phyloP scores from a whole-genome alignment of 768 basidiomycete species.

The Leucocoprinus birnbaumii region DNA sequence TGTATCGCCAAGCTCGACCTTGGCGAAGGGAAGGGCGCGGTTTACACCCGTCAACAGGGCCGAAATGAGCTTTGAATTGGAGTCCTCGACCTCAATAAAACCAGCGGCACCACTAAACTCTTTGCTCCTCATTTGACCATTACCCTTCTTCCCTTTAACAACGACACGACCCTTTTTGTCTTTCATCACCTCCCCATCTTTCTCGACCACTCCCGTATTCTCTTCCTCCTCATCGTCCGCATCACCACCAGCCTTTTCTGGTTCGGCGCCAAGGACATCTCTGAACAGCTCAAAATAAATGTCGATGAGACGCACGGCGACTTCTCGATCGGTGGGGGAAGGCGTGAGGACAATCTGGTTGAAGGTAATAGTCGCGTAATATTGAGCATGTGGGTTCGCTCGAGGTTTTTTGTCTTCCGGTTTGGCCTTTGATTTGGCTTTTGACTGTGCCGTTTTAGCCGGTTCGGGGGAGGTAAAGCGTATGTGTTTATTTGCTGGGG shows the following conservation, averaged over 20 bases:
- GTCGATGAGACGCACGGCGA: constrained; percentile 77
- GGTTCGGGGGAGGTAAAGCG: constrained; percentile 44
- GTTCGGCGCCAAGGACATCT: constrained; percentile 72
- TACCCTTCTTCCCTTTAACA: constrained; percentile 25
- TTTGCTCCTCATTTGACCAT: constrained; percentile 34
- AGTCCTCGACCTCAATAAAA: constrained; percentile 74
- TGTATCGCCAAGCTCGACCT: constrained; percentile 63
- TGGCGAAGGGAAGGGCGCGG: constrained; percentile 91
- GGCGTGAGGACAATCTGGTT: constrained; percentile 84
- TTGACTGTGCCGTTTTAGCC: constrained; percentile 21
- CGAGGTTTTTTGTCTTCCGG: constrained; percentile 31
- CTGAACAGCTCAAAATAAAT: constrained; percentile 95
- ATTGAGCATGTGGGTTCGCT: constrained; percentile 69
- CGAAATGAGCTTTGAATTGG: constrained; percentile 79
- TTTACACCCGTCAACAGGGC: constrained; percentile 94
- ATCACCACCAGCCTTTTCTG: constrained; percentile 26
- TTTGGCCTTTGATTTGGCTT: constrained; percentile 36
- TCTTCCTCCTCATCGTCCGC: constrained; percentile 20
- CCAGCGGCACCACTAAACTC: constrained; percentile 58
- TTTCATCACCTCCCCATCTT: constrained; percentile 28
- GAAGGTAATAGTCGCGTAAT: constrained; percentile 91
- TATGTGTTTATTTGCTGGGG: constrained; percentile 43
- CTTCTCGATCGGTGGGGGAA: constrained; percentile 52
- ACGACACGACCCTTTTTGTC: constrained; percentile 16
- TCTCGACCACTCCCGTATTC: constrained; percentile 38